Evolutionary conservation across 257 asterid genomes (phyloP), one percentile per base, ranked within the genome.

Genomic region (Capsicum pubescens): DNA sequence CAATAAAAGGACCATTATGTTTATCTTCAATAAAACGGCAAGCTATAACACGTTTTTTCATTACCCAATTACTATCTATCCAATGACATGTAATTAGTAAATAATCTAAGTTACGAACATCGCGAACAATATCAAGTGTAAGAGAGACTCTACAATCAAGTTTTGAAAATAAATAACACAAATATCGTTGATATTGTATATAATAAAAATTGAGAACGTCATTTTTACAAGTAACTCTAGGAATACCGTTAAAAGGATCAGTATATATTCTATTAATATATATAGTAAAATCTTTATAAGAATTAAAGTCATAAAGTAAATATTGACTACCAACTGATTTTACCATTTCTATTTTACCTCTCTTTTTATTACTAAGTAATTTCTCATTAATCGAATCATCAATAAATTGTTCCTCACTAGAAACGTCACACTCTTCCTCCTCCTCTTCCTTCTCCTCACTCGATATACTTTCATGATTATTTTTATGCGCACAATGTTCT

Each of bases 121-220:
- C 19, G 50, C 46, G 1, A 21, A 1, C 0, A 72, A 74, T 74
- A 74, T 50, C 14, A 74, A 48, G 17, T 1, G 61, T 9, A 50
- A 74, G 81, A 50, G 81, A 74, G 12, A 74, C 61, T 74, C 60
- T 50, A 50, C 61, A 50, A 12, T 74, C 56, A 21, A 74, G 19
- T 21, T 76, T 14, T 5, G 50, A 52, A 26, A 76, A 54, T 0
- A 3, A 52, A 76, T 13, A 7, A 2, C 44, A 0, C 7, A 74
- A 21, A 50, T 76, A 14, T 7, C 0, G 48, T 26, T 76, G 63
- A 76, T 76, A 76, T 76, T 76, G 46, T 2, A 2, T 8, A 26
- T 76, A 54, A 26, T 76, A 54, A 26, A 52, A 54, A 2, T 7
- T 76, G 21, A 54, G 0, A 76, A 76, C 26, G 0, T 54, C 2